Evolutionary conservation across 768 basidiomycete species (phyloP).

Genomic region (Suillus fuscotomentosus): DNA sequence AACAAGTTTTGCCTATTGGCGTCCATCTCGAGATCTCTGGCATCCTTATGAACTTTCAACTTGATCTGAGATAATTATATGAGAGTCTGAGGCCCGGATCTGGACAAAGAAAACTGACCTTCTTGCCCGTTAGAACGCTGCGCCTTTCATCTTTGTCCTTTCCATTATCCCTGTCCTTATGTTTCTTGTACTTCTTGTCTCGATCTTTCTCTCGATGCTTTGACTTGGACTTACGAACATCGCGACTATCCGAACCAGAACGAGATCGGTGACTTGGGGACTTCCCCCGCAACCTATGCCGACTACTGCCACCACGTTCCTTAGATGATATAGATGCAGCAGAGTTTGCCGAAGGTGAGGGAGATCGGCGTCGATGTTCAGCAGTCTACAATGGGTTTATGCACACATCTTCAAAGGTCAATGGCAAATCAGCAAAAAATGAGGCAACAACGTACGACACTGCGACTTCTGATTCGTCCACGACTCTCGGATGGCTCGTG

Average conservation of each 20-base stretch:
- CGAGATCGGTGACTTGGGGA: slow-evolving; percentile 18
- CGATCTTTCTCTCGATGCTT: slow-evolving; percentile 25
- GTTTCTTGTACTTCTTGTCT: slow-evolving; percentile 37
- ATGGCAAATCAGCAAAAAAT: slow-evolving; percentile 2
- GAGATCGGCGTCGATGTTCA: slow-evolving; percentile 18
- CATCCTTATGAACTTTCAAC: slow-evolving; percentile 60
- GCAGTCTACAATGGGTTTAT: slow-evolving; percentile 21
- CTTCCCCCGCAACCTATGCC: slow-evolving; percentile 16
- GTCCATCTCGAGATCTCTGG: slow-evolving; percentile 54
- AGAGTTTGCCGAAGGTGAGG: slow-evolving; percentile 15
- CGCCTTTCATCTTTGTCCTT: slow-evolving; percentile 47
- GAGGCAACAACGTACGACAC: slow-evolving; percentile 25
- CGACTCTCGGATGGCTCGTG: slow-evolving; percentile 3
- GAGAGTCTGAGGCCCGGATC: background rate
- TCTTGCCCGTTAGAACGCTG: slow-evolving; percentile 62
- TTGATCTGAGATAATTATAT: slow-evolving; percentile 44
- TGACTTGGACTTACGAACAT: slow-evolving; percentile 22
- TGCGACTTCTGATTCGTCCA: slow-evolving; percentile 20
- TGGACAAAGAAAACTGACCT: slow-evolving; percentile 34
- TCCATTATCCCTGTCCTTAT: slow-evolving; percentile 32
- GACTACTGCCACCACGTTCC: slow-evolving; percentile 15
- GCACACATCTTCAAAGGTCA: slow-evolving; percentile 27
- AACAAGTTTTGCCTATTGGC: slow-evolving; percentile 52
- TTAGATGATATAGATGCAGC: slow-evolving; percentile 13
- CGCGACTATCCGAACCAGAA: slow-evolving; percentile 29